These are phyloP conservation scores for Triticum urartu DNA, from an alignment of 176 grass and related monocot genomes.

Conservation along the genomic window DNA sequence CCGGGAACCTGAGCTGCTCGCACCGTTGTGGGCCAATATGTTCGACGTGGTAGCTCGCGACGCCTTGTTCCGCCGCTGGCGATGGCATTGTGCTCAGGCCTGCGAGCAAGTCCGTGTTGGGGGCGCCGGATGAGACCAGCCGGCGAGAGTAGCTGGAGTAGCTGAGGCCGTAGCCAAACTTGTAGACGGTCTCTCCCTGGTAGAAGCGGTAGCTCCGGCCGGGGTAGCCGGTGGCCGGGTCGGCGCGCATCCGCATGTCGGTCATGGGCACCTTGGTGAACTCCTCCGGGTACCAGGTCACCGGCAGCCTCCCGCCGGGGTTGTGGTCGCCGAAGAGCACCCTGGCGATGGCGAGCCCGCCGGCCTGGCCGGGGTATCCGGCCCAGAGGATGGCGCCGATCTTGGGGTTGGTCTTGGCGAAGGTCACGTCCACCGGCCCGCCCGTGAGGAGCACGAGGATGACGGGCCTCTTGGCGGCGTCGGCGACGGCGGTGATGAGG, in stretches of 20 bases:
- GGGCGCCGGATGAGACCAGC: neutral
- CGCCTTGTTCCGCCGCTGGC: neutral
- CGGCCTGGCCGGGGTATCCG: constrained; percentile 61
- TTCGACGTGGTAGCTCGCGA: constrained; percentile 7
- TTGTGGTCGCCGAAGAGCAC: constrained; percentile 75
- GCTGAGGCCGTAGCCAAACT: constrained; percentile 71
- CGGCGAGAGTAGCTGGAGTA: constrained; percentile 48
- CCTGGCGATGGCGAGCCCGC: constrained; percentile 54
- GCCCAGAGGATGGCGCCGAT: constrained; percentile 66
- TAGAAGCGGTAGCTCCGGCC: constrained; percentile 84
- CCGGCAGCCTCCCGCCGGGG: constrained; percentile 58
- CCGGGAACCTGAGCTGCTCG: constrained; percentile 44
- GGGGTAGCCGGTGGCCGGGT: constrained; percentile 51
- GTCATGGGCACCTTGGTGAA: constrained; percentile 73
- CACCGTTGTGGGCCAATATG: constrained; percentile 27
- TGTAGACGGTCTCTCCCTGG: constrained; percentile 50
- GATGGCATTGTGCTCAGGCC: neutral
- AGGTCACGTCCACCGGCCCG: constrained; percentile 62
- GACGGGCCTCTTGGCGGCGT: constrained; percentile 49
- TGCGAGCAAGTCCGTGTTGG: neutral
- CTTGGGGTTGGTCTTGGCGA: constrained; percentile 50
- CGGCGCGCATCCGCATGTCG: constrained; percentile 67
- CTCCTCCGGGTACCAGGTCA: constrained; percentile 80
- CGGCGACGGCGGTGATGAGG: constrained; percentile 56
- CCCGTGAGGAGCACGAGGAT: constrained; percentile 62